Conservation (phyloP, 2,329 filamentous ascomycete genomes). For the Podosphaera xanthii region DNA sequence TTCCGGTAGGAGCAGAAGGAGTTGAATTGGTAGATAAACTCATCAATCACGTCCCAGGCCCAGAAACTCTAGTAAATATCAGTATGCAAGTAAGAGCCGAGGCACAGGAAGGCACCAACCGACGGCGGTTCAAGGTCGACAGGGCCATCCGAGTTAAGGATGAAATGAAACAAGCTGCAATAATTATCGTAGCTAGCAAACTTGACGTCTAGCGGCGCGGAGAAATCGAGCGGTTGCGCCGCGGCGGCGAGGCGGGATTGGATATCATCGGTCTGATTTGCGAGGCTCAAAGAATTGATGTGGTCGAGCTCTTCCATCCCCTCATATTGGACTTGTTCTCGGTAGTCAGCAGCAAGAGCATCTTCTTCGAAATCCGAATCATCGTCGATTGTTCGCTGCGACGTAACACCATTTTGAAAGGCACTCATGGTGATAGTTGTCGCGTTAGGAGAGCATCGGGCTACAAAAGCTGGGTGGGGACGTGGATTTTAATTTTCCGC, state of each 20-base stretch:
- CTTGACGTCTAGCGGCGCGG: constrained; percentile 85
- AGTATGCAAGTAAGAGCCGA: not conserved
- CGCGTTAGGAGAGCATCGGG: not conserved
- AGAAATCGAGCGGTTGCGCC: constrained; percentile 86
- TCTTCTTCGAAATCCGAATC: constrained; percentile 95
- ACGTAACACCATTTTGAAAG: constrained; percentile 37
- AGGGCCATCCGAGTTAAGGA: constrained; percentile 96
- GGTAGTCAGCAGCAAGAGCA: constrained; percentile 84
- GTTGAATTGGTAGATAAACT: constrained; percentile 99
- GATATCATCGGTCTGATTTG: constrained; percentile 68
- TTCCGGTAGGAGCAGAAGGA: constrained; percentile 95
- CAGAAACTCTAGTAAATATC: constrained; percentile 58
- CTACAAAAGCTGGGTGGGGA: too few relatives aligned
- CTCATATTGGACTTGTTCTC: constrained; percentile 86
- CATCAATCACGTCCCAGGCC: constrained; percentile 99
- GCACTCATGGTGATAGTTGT: constrained; percentile 28
- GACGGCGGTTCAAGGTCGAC: constrained; percentile 92
- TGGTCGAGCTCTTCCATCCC: constrained; percentile 65
- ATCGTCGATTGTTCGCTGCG: constrained; percentile 40
- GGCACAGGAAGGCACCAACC: constrained; percentile 31
- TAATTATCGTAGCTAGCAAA: constrained; percentile 98
- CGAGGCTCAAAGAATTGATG: constrained; percentile 43
- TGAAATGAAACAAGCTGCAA: constrained; percentile 98
- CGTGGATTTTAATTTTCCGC: not conserved
- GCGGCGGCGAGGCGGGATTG: constrained; percentile 79